A percentile compares a stretch with the other conserved stretches of the same genome.
phyloP scores from a whole-genome alignment of 352 stramenopile species.

The Phytophthora multivora region DNA sequence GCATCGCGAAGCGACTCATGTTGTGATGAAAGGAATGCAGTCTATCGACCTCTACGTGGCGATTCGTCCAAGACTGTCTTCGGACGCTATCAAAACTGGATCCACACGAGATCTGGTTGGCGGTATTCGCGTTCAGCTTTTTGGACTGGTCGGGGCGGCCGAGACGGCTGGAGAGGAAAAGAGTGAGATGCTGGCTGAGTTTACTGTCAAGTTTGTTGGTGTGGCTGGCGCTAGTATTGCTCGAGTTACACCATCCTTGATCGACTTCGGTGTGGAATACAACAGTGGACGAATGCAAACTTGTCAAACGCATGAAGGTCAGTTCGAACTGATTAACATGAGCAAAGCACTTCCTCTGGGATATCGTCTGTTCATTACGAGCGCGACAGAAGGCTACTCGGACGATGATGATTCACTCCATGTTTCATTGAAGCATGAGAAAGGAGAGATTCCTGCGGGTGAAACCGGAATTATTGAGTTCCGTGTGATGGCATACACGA shows the following conservation, averaged over 20 bases:
- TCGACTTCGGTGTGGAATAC: constrained; percentile 84
- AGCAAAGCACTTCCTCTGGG: constrained; percentile 78
- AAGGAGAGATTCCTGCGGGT: constrained; percentile 70
- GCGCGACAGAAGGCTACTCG: constrained; percentile 67
- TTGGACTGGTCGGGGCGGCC: constrained; percentile 33
- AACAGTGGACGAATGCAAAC: constrained; percentile 51
- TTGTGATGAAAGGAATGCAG: constrained; percentile 70
- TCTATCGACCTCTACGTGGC: constrained; percentile 80
- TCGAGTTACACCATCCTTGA: constrained; percentile 58
- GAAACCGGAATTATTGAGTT: constrained; percentile 67
- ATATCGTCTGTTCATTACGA: constrained; percentile 80
- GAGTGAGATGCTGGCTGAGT: constrained; percentile 80
- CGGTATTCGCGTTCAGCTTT: constrained; percentile 88
- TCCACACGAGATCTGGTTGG: constrained; percentile 80
- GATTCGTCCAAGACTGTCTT: constrained; percentile 78
- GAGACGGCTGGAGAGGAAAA: constrained; percentile 49
- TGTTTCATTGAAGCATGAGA: constrained; percentile 70
- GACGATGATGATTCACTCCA: constrained; percentile 78
- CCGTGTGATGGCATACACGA: constrained; percentile 63
- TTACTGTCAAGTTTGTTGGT: constrained; percentile 89
- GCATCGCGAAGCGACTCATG: constrained; percentile 72
- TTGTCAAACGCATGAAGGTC: constrained; percentile 61
- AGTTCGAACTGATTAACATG: constrained; percentile 82
- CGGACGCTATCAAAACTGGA: constrained; percentile 82
- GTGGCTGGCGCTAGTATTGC: constrained; percentile 82